A percentile compares a stretch with the other conserved stretches of the same genome.
These are phyloP conservation scores for Mycena pura DNA, from an alignment of 768 basidiomycete species.

Conservation along the genomic window DNA sequence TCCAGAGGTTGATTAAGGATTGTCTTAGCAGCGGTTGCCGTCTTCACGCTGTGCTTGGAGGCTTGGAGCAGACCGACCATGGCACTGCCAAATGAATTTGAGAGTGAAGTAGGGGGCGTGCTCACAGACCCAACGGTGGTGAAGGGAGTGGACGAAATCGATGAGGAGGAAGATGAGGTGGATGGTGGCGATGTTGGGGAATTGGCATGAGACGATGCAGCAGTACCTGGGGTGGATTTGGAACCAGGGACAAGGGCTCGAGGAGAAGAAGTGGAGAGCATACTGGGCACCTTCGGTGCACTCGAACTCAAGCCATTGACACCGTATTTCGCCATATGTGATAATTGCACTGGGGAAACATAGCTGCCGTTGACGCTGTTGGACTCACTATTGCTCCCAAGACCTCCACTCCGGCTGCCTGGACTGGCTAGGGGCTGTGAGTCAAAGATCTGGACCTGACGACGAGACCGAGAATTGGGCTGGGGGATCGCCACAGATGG, in stretches of 20 bases:
- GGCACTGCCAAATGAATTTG: conserved; percentile 52
- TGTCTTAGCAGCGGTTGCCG: conserved; percentile 2
- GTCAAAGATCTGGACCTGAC: conserved; percentile 82
- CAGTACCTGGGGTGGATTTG: conserved; percentile 24
- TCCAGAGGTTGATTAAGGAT: conserved; percentile 27
- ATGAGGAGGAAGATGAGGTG: conserved; percentile 61
- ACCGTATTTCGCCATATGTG: conserved; percentile 37
- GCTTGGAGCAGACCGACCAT: conserved; percentile 49
- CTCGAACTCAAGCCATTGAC: conserved; percentile 42
- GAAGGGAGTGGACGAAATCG: conserved; percentile 49
- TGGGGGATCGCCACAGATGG: conserved; percentile 67
- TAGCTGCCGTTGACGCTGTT: conserved; percentile 50
- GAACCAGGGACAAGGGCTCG: conserved; percentile 18
- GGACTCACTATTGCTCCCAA: conserved; percentile 39
- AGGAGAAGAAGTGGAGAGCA: conserved; percentile 39
- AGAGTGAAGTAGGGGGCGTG: conserved; percentile 65
- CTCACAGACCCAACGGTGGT: conserved; percentile 50
- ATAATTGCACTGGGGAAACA: conserved; percentile 48
- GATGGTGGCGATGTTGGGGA: conserved; percentile 45
- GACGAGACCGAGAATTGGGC: conserved; percentile 54
- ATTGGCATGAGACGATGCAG: conserved; percentile 25
- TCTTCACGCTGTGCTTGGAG: conserved; percentile 35
- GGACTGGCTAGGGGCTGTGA: conserved; percentile 80
- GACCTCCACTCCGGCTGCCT: conserved; percentile 35
- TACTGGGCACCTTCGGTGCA: conserved; percentile 48